Evolutionary conservation across 1,139 yeast genomes (phyloP), one percentile per base, ranked within the genome.

Genomic region (Geotrichum klebahnii): DNA sequence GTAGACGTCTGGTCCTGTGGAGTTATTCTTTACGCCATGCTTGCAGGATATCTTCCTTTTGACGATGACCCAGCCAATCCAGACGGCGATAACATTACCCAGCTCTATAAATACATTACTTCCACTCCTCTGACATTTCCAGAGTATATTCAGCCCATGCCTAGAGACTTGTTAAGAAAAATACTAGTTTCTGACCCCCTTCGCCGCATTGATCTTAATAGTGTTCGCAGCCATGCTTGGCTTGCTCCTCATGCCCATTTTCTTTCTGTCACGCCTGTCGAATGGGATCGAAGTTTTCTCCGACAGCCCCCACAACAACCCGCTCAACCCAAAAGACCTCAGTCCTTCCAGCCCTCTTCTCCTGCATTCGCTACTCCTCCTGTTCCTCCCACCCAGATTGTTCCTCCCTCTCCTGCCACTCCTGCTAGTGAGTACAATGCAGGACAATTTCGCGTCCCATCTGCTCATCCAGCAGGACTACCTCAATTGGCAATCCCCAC

Each of bases 1-100:
- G 97, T 88, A 22, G 98, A 92, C 67, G 84, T 90, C 41, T 92
- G 98, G 98, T 88, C 96, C 0, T 80, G 96, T 60, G 98, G 98
- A 51, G 92, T 94, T 36, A 92, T 92, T 52, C 72, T 92, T 44
- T 92, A 89, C 65, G 97, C 98, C 12, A 92, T 94, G 96, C 75
- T 94, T 46, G 89, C 98, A 0, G 99, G 99, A 1, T 94, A 92
- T 66, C 75, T 92, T 56, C 99, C 99, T 1, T 92, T 89, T 74
- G 99, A 92, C 65, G 98, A 92, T 67, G 99, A 92, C 66, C 95
- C 96, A 28, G 84, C 84, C 50, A 92, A 94, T 65, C 97, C 96
- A 37, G 96, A 92, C 64, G 97, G 97, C 50, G 85, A 90, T 52
- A 95, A 92, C 68, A 92, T 92, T 62, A 88, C 92, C 26, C 82